A percentile compares a stretch with the other conserved stretches of the same genome.
phyloP scores from a whole-genome alignment of 2,329 filamentous ascomycete species.

The Xylariales sp. region DNA sequence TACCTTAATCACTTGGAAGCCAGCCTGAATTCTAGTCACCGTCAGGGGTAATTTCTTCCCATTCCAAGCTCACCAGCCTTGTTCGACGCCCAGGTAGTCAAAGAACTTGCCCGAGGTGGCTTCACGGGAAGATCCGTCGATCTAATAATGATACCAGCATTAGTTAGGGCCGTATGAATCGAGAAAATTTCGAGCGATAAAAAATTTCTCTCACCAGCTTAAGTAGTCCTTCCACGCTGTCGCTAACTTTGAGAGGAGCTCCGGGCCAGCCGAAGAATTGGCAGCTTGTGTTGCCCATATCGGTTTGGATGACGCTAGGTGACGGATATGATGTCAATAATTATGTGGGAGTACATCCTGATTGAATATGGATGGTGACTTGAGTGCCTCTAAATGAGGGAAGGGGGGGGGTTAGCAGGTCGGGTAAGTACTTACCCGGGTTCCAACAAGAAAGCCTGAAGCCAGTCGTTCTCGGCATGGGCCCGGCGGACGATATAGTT shows the following conservation, averaged over 20 bases:
- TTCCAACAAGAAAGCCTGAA: slow-evolving; percentile 20
- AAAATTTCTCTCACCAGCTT: no score
- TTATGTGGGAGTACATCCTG: no score
- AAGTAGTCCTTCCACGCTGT: no score
- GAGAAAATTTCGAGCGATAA: neutral
- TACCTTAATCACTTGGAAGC: no score
- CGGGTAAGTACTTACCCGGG: slow-evolving; percentile 14
- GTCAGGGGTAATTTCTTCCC: neutral
- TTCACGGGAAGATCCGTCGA: slow-evolving; percentile 5
- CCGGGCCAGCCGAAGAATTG: no score
- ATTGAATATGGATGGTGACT: no score
- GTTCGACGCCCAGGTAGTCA: neutral
- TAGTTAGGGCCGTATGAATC: no score
- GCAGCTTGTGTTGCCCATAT: no score
- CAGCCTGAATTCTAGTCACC: no score
- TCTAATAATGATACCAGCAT: neutral
- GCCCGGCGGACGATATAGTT: slow-evolving; percentile 30
- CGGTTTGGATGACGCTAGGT: no score
- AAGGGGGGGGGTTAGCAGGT: neutral
- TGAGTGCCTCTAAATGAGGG: neutral
- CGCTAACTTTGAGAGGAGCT: no score
- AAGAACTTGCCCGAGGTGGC: slow-evolving; percentile 8
- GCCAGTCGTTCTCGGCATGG: slow-evolving; percentile 27
- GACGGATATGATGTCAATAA: no score
- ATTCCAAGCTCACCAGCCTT: neutral